Evolutionary conservation across 352 stramenopile genomes (phyloP).

Genomic region (Phytophthora boehmeriae): DNA sequence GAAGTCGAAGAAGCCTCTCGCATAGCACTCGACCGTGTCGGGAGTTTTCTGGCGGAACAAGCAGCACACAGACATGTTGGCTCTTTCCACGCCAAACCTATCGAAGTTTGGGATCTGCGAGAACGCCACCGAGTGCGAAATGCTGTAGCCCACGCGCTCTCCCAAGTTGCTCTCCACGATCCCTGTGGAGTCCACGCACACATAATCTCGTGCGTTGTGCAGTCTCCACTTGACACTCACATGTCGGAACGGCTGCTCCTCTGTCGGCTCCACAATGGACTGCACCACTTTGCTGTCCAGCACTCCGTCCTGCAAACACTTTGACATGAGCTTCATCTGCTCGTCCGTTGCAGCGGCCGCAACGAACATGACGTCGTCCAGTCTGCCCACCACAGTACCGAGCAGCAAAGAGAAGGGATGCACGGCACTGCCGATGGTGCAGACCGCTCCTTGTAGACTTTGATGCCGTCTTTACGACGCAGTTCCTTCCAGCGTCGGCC

Average conservation of each 20-base stretch:
- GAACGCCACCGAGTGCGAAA: conserved; percentile 46
- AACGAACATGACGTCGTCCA: conserved; percentile 41
- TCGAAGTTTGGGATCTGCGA: conserved; percentile 53
- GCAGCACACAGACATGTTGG: conserved; percentile 57
- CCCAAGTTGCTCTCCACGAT: conserved; percentile 16
- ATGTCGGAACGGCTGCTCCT: conserved; percentile 54
- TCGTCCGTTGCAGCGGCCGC: conserved; percentile 32
- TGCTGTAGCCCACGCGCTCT: conserved; percentile 34
- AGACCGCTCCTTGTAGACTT: conserved; percentile 32
- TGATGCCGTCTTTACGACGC: conserved; percentile 32
- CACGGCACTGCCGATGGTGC: conserved; percentile 1
- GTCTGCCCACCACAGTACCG: conserved; percentile 24
- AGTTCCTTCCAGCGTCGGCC: conserved; percentile 37
- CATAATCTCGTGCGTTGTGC: conserved; percentile 53
- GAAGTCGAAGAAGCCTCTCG: conserved; percentile 50
- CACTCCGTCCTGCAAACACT: conserved; percentile 45
- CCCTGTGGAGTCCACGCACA: conserved; percentile 46
- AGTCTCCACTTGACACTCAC: conserved; percentile 67
- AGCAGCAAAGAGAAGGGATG: conserved; percentile 40
- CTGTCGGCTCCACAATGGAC: conserved; percentile 43
- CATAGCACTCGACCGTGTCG: conserved; percentile 55
- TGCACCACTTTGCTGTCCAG: conserved; percentile 61
- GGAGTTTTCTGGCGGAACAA: conserved; percentile 49
- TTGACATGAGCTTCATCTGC: conserved; percentile 58
- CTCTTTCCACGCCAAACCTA: conserved; percentile 65